Percentiles rank a stretch among this genome's conserved stretches.
Evolutionary conservation across 2,329 filamentous ascomycete species (phyloP).

Genomic region (Aspergillus brasiliensis): DNA sequence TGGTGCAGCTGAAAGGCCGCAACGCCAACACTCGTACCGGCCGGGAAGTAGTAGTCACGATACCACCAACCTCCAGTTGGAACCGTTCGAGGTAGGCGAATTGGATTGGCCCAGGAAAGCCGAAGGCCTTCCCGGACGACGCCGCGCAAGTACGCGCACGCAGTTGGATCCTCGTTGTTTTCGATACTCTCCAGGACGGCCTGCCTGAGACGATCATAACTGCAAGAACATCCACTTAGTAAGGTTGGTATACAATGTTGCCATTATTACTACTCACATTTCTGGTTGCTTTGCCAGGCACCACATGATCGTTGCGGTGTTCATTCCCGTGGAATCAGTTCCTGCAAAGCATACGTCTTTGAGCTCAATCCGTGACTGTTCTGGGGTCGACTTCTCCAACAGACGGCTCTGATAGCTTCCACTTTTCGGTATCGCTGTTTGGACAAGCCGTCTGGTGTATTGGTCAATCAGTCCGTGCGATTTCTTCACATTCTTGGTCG

Average conservation of each 20-base stretch:
- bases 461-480: slow-evolving; percentile 46
- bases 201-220: slow-evolving; percentile 36
- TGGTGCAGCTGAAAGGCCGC: slow-evolving; percentile 52
- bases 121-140: slow-evolving; percentile 55
- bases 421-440: slow-evolving; percentile 33
- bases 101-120: slow-evolving; percentile 56
- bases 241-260: slow-evolving; percentile 2
- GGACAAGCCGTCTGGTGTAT: slow-evolving; percentile 47
- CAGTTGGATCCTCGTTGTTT: slow-evolving; percentile 28
- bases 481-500: slow-evolving; percentile 33
- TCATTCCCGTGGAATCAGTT: slow-evolving; percentile 57
- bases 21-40: slow-evolving; percentile 50
- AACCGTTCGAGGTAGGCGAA: slow-evolving; percentile 52
- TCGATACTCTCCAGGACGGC: slow-evolving; percentile 34
- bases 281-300: slow-evolving; percentile 47
- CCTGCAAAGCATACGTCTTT: slow-evolving; percentile 60
- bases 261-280: slow-evolving; percentile 27
- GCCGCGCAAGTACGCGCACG: slow-evolving; percentile 49
- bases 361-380: slow-evolving; percentile 54
- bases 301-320: slow-evolving; percentile 52
- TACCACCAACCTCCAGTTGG: slow-evolving; percentile 44
- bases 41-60: slow-evolving; percentile 43
- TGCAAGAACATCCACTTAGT: slow-evolving; percentile 13
- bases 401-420: slow-evolving; percentile 54
- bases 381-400: slow-evolving; percentile 43